phyloP scores from a whole-genome alignment of 768 basidiomycete genomes.

The Podaxis carcinomalis region DNA sequence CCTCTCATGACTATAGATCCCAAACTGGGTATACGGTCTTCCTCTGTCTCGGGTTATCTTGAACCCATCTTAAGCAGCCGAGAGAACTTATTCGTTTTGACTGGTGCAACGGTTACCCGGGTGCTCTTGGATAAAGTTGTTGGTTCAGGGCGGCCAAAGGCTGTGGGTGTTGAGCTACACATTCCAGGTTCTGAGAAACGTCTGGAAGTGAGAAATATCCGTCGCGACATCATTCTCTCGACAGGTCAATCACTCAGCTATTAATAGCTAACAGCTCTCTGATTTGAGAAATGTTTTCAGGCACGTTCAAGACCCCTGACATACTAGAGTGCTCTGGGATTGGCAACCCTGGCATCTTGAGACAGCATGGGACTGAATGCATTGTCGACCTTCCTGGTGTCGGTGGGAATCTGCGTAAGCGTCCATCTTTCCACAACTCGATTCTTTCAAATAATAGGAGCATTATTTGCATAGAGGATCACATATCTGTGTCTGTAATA shows the following conservation, averaged over 20 bases:
- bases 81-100: conserved; percentile 22
- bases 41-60: conserved; percentile 23
- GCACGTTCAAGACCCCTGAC: conserved; percentile 17
- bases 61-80: conserved; percentile 18
- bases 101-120: conserved; percentile 16
- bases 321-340: conserved; percentile 22
- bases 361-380: background rate
- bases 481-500: background rate
- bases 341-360: conserved; percentile 1
- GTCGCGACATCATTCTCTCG: conserved; percentile 46
- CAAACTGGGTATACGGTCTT: conserved; percentile 19
- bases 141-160: background rate
- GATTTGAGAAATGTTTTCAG: background rate
- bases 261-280: background rate
- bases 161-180: conserved; percentile 1
- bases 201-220: background rate
- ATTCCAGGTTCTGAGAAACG: background rate
- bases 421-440: background rate
- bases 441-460: background rate
- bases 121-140: background rate
- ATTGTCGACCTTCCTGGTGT: conserved; percentile 8
- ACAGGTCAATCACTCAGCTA: conserved; percentile 32
- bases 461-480: conserved; percentile 1
- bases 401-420: conserved; percentile 10
- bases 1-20: conserved; percentile 17